Base-by-base conservation (phyloP, 2,329 filamentous ascomycete genomes). In the Monosporascus ibericus region DNA sequence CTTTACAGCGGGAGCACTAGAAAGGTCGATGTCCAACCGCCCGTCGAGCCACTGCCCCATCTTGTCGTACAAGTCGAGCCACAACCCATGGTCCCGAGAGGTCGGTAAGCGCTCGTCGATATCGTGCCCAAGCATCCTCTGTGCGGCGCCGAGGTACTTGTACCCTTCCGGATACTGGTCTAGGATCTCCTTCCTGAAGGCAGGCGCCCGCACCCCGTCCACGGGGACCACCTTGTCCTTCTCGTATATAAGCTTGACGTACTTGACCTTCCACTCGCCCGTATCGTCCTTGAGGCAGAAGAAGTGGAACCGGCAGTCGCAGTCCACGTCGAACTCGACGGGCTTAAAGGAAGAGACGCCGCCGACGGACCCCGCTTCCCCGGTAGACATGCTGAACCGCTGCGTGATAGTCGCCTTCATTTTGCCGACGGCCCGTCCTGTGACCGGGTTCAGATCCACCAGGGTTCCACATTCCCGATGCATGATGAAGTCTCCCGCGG, bases 401-500 rank as follows among this genome's bases (percentile, higher is more conserved):
- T 79, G 76, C 4, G 75, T 78, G 64, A 78, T 79, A 50, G 76
- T 79, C 8, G 75, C 74, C 68, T 78, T 78, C 75, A 78, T 78
- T 68, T 78, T 78, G 57, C 75, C 75, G 24, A 79, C 65, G 49
- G 75, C 76, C 25, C 75, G 73, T 48, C 58, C 57, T n/a, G 58
- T 67, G 15, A 58, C 53, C 8, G 63, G 63, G 60, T 68, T 71
- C 39, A 77, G 66, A 56, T 78, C 75, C 42, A 75, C 72, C 9
- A 72, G 60, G 0, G 74, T 77, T 40, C 75, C 75, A 63, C 73
- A 76, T 58, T 77, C 75, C 53, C 78, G 77, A 62, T 82, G 79
- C 76, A 79, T 78, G 65, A 81, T 81, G 66, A 79, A 80, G 48
- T 73, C 77, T 18, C 78, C 77, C 9, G 68, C 67, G 24, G 72